A percentile compares a stretch with the other conserved stretches of the same genome.
phyloP scores from a whole-genome alignment of 2,329 filamentous ascomycete genomes.

The Pyrenochaeta sp. region DNA sequence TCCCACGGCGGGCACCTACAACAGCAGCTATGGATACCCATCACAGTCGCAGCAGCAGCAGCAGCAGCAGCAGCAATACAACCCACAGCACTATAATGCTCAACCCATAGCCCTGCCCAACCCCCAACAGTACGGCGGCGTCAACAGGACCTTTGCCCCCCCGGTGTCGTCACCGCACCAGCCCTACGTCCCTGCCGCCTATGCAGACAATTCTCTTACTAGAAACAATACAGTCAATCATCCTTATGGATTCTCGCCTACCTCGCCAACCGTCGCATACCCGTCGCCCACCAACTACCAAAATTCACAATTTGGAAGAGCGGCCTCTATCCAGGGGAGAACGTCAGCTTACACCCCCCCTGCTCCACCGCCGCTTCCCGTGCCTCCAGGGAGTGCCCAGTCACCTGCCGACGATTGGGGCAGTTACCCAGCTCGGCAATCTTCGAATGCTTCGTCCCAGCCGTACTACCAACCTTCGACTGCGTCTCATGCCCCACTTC shows the following conservation, averaged over 20 bases:
- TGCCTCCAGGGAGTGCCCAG: conserved; percentile 43
- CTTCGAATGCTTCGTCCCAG: conserved; percentile 39
- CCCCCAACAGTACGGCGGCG: conserved; percentile 67
- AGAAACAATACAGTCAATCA: conserved; percentile 44
- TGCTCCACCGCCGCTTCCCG: conserved; percentile 48
- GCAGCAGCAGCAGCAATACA: conserved; percentile 57
- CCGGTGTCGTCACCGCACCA: conserved; percentile 36
- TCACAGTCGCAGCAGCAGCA: conserved; percentile 40
- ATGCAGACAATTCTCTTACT: conserved; percentile 46
- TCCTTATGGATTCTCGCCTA: conserved; percentile 49
- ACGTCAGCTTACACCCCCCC: conserved; percentile 46
- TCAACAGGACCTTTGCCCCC: conserved; percentile 47
- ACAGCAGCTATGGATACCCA: conserved; percentile 55
- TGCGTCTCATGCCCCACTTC: conserved; percentile 43
- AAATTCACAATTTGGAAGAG: conserved; percentile 43
- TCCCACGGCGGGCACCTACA: conserved; percentile 34
- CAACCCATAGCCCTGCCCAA: conserved; percentile 59
- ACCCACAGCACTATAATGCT: conserved; percentile 68
- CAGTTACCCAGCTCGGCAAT: conserved; percentile 38
- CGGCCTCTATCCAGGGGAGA: conserved; percentile 39
- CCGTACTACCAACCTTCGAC: conserved; percentile 39
- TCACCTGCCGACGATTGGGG: conserved; percentile 47
- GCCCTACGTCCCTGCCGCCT: conserved; percentile 57
- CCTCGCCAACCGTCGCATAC: conserved; percentile 40
- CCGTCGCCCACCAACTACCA: conserved; percentile 42